phyloP scores from a whole-genome alignment of 2,329 filamentous ascomycete genomes.

The Thelonectria olida region DNA sequence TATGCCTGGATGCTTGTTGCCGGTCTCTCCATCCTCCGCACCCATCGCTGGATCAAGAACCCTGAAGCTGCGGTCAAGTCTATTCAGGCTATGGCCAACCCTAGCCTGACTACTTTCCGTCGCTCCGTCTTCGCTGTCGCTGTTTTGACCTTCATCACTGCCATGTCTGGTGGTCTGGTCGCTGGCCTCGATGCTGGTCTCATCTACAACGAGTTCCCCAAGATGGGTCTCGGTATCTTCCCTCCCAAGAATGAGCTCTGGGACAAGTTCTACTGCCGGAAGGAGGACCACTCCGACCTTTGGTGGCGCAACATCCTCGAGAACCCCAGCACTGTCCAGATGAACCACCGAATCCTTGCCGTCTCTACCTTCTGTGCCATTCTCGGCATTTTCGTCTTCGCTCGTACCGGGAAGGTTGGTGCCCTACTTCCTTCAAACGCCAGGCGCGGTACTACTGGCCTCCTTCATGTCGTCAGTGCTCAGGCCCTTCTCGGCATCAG shows the following conservation, averaged over 20 bases:
- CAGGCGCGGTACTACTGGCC: slow-evolving; percentile 75
- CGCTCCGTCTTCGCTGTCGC: slow-evolving; percentile 76
- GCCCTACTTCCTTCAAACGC: slow-evolving; percentile 70
- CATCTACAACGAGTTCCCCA: slow-evolving; percentile 99
- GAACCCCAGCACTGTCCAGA: slow-evolving; percentile 94
- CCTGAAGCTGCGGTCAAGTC: slow-evolving; percentile 69
- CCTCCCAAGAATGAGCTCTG: slow-evolving; percentile 87
- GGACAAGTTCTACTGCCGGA: slow-evolving; percentile 84
- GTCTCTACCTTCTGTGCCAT: slow-evolving; percentile 87
- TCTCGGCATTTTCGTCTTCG: slow-evolving; percentile 82
- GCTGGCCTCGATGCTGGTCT: slow-evolving; percentile 95
- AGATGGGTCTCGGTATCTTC: slow-evolving; percentile 86
- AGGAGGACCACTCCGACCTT: slow-evolving; percentile 80
- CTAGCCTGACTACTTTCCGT: slow-evolving; percentile 77
- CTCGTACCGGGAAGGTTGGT: slow-evolving; percentile 69
- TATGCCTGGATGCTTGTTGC: slow-evolving; percentile 96
- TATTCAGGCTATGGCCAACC: slow-evolving; percentile 70
- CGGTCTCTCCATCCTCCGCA: slow-evolving; percentile 84
- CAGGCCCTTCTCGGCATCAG: slow-evolving; percentile 89
- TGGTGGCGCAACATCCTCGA: slow-evolving; percentile 98
- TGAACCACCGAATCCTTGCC: slow-evolving; percentile 93
- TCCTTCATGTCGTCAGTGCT: slow-evolving; percentile 82
- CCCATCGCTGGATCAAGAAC: slow-evolving; percentile 74
- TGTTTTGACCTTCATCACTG: slow-evolving; percentile 84
- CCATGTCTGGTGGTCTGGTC: slow-evolving; percentile 92